These are phyloP conservation scores for Lepiota brunneoincarnata DNA, from an alignment of 768 basidiomycete genomes.

Conservation along the genomic window DNA sequence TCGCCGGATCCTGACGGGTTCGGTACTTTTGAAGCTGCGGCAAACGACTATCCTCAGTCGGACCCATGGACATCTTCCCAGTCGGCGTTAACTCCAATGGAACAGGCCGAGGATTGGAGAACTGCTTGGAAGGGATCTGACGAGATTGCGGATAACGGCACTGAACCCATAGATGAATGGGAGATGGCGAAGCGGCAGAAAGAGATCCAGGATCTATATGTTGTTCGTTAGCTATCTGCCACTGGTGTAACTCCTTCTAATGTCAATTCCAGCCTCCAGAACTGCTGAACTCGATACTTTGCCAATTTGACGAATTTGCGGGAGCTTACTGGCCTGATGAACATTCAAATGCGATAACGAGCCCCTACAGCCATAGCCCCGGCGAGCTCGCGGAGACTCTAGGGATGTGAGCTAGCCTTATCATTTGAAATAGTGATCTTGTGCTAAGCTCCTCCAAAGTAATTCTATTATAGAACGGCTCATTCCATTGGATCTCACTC, in stretches of 20 bases:
- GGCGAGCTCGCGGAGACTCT: conserved; percentile 27
- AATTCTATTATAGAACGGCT: conserved; percentile 37
- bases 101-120: conserved; percentile 34
- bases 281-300: conserved; percentile 53
- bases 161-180: conserved; percentile 60
- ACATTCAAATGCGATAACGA: neutral
- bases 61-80: conserved; percentile 37
- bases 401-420: conserved; percentile 51
- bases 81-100: conserved; percentile 19
- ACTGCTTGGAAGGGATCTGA: conserved; percentile 36
- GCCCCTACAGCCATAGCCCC: neutral
- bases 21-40: conserved; percentile 46
- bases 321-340: conserved; percentile 50
- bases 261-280: conserved; percentile 57
- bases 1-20: conserved; percentile 52
- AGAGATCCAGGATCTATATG: conserved; percentile 55
- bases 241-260: conserved; percentile 19
- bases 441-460: conserved; percentile 26
- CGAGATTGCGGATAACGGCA: conserved; percentile 15
- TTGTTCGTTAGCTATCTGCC: conserved; percentile 47
- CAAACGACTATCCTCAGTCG: conserved; percentile 16
- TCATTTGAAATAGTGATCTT: neutral
- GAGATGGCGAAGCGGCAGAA: conserved; percentile 58
- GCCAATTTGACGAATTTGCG: conserved; percentile 49
- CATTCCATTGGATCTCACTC: conserved; percentile 47